phyloP scores from a whole-genome alignment of 2,329 filamentous ascomycete genomes.

The Penicillium sp. region DNA sequence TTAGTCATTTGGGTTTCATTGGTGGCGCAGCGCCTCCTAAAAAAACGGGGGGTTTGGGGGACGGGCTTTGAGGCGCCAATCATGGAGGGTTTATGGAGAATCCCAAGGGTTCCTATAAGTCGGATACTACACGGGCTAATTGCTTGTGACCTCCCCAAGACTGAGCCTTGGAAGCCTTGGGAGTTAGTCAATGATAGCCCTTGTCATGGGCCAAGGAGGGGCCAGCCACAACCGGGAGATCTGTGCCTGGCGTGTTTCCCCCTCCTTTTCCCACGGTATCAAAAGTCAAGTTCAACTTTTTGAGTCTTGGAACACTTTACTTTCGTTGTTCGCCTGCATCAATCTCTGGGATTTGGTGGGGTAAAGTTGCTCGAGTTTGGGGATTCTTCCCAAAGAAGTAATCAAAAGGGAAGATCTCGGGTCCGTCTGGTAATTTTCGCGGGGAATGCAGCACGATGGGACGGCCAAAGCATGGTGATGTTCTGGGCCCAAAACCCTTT shows the following conservation, averaged over 20 bases:
- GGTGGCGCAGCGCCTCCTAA: slow-evolving; percentile 1
- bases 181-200: background rate
- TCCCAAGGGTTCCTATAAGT: background rate
- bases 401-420: slow-evolving; percentile 1
- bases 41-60: background rate
- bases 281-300: background rate
- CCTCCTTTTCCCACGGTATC: background rate
- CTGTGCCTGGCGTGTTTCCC: background rate
- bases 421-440: slow-evolving; percentile 1
- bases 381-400: slow-evolving; percentile 4
- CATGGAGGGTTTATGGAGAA: background rate
- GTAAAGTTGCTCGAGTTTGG: slow-evolving; percentile 5
- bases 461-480: slow-evolving; percentile 5
- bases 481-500: slow-evolving; percentile 1
- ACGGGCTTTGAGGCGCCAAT: background rate
- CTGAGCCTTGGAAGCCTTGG: background rate
- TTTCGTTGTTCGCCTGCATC: background rate
- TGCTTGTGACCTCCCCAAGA: slow-evolving; percentile 2
- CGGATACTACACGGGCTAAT: background rate
- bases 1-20: slow-evolving; percentile 8
- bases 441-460: slow-evolving; percentile 7
- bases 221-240: slow-evolving; percentile 10
- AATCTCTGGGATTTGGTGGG: background rate
- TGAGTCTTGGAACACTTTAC: background rate
- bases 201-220: slow-evolving; percentile 1